Base-by-base conservation (phyloP, 192 early-diverging fungal species). In the Cladochytrium replicatum region DNA sequence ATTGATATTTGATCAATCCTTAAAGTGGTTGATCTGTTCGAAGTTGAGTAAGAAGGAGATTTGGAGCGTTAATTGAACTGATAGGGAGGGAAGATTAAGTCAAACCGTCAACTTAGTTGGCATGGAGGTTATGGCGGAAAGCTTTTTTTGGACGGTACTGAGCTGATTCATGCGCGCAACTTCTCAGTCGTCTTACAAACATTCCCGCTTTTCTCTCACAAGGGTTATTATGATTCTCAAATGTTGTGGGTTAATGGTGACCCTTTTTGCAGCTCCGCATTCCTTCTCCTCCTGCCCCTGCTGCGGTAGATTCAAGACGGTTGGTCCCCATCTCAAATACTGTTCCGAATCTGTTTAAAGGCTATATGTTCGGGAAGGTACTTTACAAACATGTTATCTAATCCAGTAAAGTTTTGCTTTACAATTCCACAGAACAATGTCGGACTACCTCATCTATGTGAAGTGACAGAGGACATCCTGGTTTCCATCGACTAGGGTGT, bases 321-420 rank as follows among this genome's bases (percentile, higher is more conserved):
- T n/a, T n/a, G n/a, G n/a, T n/a, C n/a, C n/a, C n/a, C n/a, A n/a
- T n/a, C n/a, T n/a, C 2, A 9, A 31, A 22, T 3, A 26, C 22
- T 2, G 5, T 27, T 9, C 22, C 21, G 26, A 27, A 13, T 6
- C 2, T 24, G 25, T 29, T 28, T 21, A 40, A 74, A 64, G 78
- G 69, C 17, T 76, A 77, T 45, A 81, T 84, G 80, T 84, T 90
- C 53, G 88, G 86, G 32, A 85, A 85, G 34, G 88, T 90, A 90
- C 46, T 89, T 90, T 61, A 87, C 84, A 3, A 83, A 90, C 63
- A 79, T 76, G 68, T 79, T 66, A 0, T 74, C 69, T 13, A 90
- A 89, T 58, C 76, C 78, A 0, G 71, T 81, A 30, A 78, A 77
- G 46, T 90, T 88, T 58, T 82, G 83, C 48, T 70, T 48, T 43